A percentile compares a stretch with the other conserved stretches of the same genome.
phyloP scores from a whole-genome alignment of 345 rosid species.

The Mercurialis annua region DNA sequence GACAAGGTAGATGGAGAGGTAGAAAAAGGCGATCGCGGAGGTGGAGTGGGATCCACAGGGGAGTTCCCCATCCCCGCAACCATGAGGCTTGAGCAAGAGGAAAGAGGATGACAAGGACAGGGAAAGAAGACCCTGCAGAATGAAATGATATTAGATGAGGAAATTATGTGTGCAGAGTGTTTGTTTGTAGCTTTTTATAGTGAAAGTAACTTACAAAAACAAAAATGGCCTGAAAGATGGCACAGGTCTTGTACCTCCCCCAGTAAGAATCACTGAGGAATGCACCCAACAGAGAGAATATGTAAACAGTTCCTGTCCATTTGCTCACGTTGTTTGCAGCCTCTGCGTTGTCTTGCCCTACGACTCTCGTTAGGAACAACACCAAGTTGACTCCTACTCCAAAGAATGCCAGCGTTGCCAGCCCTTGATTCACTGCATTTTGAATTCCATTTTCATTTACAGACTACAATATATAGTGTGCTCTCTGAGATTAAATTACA shows the following conservation, averaged over 20 bases:
- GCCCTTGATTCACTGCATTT: constrained; percentile 27
- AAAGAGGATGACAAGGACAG: constrained; percentile 23
- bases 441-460: neutral
- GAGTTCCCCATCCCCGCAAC: constrained; percentile 14
- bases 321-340: constrained; percentile 33
- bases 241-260: constrained; percentile 31
- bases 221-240: constrained; percentile 28
- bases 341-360: constrained; percentile 23
- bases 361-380: constrained; percentile 26
- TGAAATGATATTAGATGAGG: neutral
- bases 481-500: no score
- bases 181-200: neutral
- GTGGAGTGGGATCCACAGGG: constrained; percentile 22
- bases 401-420: constrained; percentile 30
- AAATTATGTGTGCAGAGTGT: neutral
- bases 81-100: constrained; percentile 19
- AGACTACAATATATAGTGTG: no score
- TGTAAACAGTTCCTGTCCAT: constrained; percentile 36
- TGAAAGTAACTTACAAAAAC: constrained; percentile 14
- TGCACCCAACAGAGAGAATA: constrained; percentile 26
- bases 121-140: constrained; percentile 21
- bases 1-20: constrained; percentile 27
- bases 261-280: constrained; percentile 33
- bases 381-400: constrained; percentile 34
- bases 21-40: constrained; percentile 10